phyloP scores from a whole-genome alignment of 192 early-diverging fungal genomes.

The Phycomyces nitens region DNA sequence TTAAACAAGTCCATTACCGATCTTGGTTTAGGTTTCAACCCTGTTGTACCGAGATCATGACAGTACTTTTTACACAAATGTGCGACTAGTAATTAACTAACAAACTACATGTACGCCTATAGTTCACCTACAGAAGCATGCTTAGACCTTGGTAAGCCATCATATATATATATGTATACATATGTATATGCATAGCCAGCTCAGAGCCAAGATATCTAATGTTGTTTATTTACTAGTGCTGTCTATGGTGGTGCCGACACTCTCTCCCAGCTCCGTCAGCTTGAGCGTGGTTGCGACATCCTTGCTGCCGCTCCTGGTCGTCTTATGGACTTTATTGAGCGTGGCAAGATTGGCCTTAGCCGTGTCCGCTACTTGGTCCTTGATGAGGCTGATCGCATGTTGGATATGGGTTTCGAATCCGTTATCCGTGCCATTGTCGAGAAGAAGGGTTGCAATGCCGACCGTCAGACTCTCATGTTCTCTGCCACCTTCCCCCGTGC shows the following conservation, averaged over 20 bases:
- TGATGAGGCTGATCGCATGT: slow-evolving; percentile 91
- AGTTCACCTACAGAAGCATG: slow-evolving; percentile 47
- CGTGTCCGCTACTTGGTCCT: slow-evolving; percentile 68
- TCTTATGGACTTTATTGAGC: slow-evolving; percentile 86
- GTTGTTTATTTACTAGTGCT: slow-evolving; percentile 53
- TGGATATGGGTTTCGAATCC: slow-evolving; percentile 98
- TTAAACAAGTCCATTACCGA: no score
- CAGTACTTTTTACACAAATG: no score
- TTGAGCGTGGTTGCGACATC: slow-evolving; percentile 86
- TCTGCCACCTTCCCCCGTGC: slow-evolving; percentile 94
- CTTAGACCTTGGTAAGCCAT: slow-evolving; percentile 47
- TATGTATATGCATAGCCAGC: no score
- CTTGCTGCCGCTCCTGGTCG: slow-evolving; percentile 94
- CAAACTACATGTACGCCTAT: not conserved
- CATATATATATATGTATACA: no score
- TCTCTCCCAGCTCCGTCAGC: slow-evolving; percentile 67
- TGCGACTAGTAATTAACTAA: not conserved
- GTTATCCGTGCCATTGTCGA: slow-evolving; percentile 86
- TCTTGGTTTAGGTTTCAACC: not conserved
- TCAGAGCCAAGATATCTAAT: no score
- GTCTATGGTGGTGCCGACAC: slow-evolving; percentile 92
- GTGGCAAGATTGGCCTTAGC: slow-evolving; percentile 68
- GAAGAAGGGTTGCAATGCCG: slow-evolving; percentile 29
- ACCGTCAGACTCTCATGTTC: slow-evolving; percentile 94
- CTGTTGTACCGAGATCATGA: no score